A percentile compares a stretch with the other conserved stretches of the same genome.
These are phyloP conservation scores for Eragrostis tef DNA, from an alignment of 202 grass and related monocot genomes.

Conservation along the genomic window DNA sequence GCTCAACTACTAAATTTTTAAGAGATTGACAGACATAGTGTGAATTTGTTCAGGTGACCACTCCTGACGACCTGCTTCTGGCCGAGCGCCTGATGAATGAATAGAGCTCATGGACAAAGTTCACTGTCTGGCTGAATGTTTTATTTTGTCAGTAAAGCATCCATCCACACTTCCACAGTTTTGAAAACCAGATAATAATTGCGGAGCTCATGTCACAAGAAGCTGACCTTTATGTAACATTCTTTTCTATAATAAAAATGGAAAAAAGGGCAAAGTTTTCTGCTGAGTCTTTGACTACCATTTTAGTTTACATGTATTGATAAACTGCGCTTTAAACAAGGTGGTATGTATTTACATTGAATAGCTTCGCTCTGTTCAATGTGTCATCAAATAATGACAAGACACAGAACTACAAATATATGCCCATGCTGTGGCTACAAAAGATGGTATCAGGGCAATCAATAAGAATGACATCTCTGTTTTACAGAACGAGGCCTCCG, in stretches of 20 bases:
- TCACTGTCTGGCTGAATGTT: slow-evolving; percentile 18
- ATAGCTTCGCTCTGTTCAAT: slow-evolving; percentile 7
- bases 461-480: slow-evolving; percentile 13
- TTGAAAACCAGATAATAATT: slow-evolving; percentile 17
- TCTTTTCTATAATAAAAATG: slow-evolving; percentile 28
- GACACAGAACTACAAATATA: slow-evolving; percentile 2
- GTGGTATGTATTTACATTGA: neutral
- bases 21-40: slow-evolving; percentile 2
- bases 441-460: neutral
- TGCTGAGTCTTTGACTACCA: neutral
- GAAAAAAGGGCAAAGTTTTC: neutral
- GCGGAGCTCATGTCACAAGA: slow-evolving; percentile 14
- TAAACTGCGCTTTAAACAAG: neutral
- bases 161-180: slow-evolving; percentile 7
- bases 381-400: slow-evolving; percentile 2
- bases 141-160: neutral
- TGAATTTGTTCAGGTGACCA: slow-evolving; percentile 73
- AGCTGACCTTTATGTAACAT: slow-evolving; percentile 25
- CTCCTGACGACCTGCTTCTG: slow-evolving; percentile 87
- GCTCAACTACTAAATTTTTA: slow-evolving; percentile 12
- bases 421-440: neutral
- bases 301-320: neutral
- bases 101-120: neutral
- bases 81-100: slow-evolving; percentile 73
- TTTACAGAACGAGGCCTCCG: neutral